phyloP scores from a whole-genome alignment of 1,139 yeast species.

The Pneumocystis murina region DNA sequence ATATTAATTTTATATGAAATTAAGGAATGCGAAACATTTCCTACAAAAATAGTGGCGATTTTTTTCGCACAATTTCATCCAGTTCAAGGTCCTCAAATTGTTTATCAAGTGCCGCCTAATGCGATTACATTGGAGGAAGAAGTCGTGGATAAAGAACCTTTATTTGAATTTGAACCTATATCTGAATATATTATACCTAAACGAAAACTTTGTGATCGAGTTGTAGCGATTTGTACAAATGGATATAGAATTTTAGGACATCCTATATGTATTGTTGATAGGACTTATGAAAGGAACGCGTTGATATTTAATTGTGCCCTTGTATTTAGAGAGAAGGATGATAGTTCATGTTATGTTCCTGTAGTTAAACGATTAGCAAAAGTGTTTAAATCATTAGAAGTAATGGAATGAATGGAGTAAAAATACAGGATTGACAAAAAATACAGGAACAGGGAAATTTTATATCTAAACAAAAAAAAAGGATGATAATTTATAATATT shows the following conservation, averaged over 20 bases:
- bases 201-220: constrained; percentile 71
- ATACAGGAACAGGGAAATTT: constrained; percentile 19
- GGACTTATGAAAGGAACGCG: constrained; percentile 72
- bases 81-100: constrained; percentile 86
- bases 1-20: not conserved
- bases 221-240: constrained; percentile 58
- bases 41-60: constrained; percentile 64
- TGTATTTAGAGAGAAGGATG: constrained; percentile 72
- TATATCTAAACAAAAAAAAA: constrained; percentile 32
- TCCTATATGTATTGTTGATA: constrained; percentile 68
- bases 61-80: constrained; percentile 92
- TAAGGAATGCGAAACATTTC: constrained; percentile 1
- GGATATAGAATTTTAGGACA: constrained; percentile 69
- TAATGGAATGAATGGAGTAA: constrained; percentile 43
- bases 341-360: constrained; percentile 72
- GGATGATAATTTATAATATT: constrained; percentile 56
- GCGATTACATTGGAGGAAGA: constrained; percentile 30
- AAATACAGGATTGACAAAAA: not conserved
- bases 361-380: constrained; percentile 71
- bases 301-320: constrained; percentile 87
- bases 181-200: constrained; percentile 89
- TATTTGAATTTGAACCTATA: constrained; percentile 70
- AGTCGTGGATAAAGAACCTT: constrained; percentile 29
- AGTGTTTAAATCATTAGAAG: constrained; percentile 83
- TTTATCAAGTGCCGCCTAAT: constrained; percentile 76